Base-by-base conservation (phyloP, 2,329 filamentous ascomycete genomes). In the Aspergillus transmontanensis region DNA sequence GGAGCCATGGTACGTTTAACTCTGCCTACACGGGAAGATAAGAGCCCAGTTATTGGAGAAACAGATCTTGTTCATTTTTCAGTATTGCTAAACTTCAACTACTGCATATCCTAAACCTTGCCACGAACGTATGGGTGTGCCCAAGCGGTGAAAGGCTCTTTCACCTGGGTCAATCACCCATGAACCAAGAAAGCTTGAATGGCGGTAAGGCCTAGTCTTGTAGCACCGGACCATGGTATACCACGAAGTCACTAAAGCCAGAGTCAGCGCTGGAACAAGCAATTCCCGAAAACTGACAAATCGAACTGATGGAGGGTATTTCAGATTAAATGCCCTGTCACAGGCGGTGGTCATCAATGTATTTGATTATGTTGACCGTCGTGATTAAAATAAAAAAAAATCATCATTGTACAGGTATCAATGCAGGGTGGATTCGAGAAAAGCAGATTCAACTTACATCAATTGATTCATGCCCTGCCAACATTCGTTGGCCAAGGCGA, bases 361-460 rank as follows among this genome's bases (percentile, higher is more conserved):
- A 79, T 82, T 68, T 86, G 19, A 51, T 51, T 93, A 91, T 90
- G 90, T 90, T 90, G 90, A 93, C 90, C 90, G 90, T 93, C 90
- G 90, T 93, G 90, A 92, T 61, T 88, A 86, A 86, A 84, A 80
- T 32, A 83, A 75, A 75, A 79, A 72, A 78, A 83, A 85, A 87
- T 90, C 89, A 91, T 91, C 88, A 89, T 89, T 67, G 80, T 78
- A 84, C 4, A 48, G 26, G 26, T 19, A 65, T 64, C 23, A 43
- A 67, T 14, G 34, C 34, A 70, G 66, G 59, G 54, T 19, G 39
- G 41, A 43, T 39, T 32, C 34, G 51, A 63, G 60, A 26, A 48
- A 53, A 51, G 61, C 62, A 57, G 55, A 54, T 57, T 21, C 34
- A 57, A 69, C 69, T 70, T 32, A 51, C 48, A 51, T 51, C 3